A percentile compares a stretch with the other conserved stretches of the same genome.
phyloP scores from a whole-genome alignment of 768 basidiomycete species.

The Amyloporia xantha region DNA sequence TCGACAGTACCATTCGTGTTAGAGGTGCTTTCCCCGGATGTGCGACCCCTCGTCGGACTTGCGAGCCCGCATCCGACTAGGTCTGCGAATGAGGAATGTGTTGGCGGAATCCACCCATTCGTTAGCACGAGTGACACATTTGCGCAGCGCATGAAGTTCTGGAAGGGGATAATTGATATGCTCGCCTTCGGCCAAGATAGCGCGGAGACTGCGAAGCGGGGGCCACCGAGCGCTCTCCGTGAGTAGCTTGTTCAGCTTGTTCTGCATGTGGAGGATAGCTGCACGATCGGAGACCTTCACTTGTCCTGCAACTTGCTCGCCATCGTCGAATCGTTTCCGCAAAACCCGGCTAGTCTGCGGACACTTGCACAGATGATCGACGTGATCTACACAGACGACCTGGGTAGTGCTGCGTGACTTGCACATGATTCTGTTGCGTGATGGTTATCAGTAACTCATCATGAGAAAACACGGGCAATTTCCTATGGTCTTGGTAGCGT shows the following conservation, averaged over 20 bases:
- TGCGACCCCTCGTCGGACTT: constrained; percentile 46
- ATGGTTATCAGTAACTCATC: constrained; percentile 97
- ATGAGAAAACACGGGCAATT: constrained; percentile 96
- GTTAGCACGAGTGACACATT: constrained; percentile 74
- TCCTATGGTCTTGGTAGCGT: constrained; percentile 84
- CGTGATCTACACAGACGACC: constrained; percentile 85
- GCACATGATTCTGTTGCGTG: constrained; percentile 89
- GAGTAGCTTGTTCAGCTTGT: constrained; percentile 61
- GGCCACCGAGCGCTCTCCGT: constrained; percentile 67
- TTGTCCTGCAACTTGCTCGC: constrained; percentile 63
- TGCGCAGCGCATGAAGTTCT: constrained; percentile 66
- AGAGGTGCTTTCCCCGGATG: no score
- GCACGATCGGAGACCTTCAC: constrained; percentile 66
- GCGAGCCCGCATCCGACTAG: constrained; percentile 70
- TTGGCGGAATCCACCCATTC: constrained; percentile 88
- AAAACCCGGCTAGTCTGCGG: constrained; percentile 50
- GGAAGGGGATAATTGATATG: constrained; percentile 71
- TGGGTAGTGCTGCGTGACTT: constrained; percentile 71
- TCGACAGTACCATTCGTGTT: constrained; percentile 30
- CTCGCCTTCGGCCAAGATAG: constrained; percentile 84
- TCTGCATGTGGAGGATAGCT: constrained; percentile 67
- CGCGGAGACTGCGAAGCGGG: constrained; percentile 67
- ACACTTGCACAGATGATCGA: constrained; percentile 67
- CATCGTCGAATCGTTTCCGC: constrained; percentile 77
- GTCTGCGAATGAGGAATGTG: constrained; percentile 70